Conservation (phyloP, 2,329 filamentous ascomycete genomes). For the Zymoseptoria crescenta region DNA sequence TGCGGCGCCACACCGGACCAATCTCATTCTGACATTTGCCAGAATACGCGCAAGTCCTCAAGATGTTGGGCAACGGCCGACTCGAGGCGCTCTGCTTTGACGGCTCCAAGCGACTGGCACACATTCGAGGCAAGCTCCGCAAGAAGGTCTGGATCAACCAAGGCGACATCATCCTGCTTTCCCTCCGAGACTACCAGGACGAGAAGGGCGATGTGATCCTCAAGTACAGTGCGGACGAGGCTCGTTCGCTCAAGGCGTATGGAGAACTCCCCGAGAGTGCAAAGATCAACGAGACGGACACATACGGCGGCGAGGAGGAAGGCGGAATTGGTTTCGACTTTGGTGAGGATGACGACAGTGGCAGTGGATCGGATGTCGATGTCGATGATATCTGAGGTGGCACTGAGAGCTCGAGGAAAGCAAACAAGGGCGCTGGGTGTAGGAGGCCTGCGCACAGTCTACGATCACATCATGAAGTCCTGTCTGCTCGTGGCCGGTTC, state of each 20-base stretch:
- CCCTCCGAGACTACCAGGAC: conserved; percentile 86
- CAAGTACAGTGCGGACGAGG: conserved; percentile 94
- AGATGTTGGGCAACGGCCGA: conserved; percentile 94
- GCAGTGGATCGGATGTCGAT: conserved; percentile 69
- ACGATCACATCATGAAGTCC: neutral
- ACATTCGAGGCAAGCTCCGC: conserved; percentile 90
- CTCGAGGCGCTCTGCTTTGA: conserved; percentile 94
- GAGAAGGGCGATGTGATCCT: conserved; percentile 89
- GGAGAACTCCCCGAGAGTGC: conserved; percentile 94
- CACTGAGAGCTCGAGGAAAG: neutral
- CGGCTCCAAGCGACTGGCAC: conserved; percentile 74
- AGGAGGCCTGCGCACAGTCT: neutral
- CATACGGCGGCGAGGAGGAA: conserved; percentile 81
- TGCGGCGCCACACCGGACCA: neutral
- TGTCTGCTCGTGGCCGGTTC: neutral
- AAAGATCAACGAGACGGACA: conserved; percentile 99
- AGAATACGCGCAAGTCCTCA: conserved; percentile 80
- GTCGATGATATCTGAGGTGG: conserved; percentile 77
- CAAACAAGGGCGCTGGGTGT: neutral
- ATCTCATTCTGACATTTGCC: conserved; percentile 2
- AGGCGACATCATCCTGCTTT: conserved; percentile 85
- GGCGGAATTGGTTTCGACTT: conserved; percentile 98
- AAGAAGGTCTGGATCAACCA: conserved; percentile 99
- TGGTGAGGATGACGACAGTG: conserved; percentile 71
- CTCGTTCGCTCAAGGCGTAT: conserved; percentile 89